Evolutionary conservation across 2,329 filamentous ascomycete species (phyloP), one percentile per base, ranked within the genome.

Genomic region (Paracoccidioides brasiliensis): DNA sequence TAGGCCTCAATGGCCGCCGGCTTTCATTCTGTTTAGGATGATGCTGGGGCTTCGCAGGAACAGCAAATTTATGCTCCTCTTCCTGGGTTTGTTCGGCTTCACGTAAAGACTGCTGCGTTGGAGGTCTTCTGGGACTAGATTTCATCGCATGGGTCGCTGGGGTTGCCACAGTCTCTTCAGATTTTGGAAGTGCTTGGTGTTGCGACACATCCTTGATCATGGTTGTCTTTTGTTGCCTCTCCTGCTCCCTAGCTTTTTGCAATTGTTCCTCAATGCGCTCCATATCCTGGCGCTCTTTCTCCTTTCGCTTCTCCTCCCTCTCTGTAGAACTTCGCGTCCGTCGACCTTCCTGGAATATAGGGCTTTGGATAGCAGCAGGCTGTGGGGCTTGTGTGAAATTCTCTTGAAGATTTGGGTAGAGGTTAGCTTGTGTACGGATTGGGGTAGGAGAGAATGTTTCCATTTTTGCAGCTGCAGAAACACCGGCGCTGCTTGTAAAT

Each of bases 401-500:
- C 14, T 54, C 58, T 53, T 64, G 61, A 33, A 66, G 56, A 40
- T 61, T 65, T 5, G 62, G 59, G 49, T 64, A 66, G 33, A 68
- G 60, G 40, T 61, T 64, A 5, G 64, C 55, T 45, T 68, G 66
- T 14, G 63, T 51, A 42, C 66, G 68, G 2, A 62, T 58, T 22
- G 69, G 65, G 35, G 67, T 68, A 8, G 74, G 72, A 12, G 75
- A 75, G 6, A 78, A 71, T 35, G 74, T 74, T 59, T 83, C 80
- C 57, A 81, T 66, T 61, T 79, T 82, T 2, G 78, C 78, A 46
- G 81, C 78, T 48, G 79, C 79, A 59, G 80, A 80, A 10, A 78
- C 69, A 46, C 77, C 75, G 57, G 78, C 81, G 59, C 79, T 91
- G 62, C 86, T 94, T 15, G 85, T 88, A 59, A 96, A 84, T 51